Evolutionary conservation across 805 yeast genomes (phyloP), one percentile per base, ranked within the genome.

Genomic region (Metschnikowia corniflorae): DNA sequence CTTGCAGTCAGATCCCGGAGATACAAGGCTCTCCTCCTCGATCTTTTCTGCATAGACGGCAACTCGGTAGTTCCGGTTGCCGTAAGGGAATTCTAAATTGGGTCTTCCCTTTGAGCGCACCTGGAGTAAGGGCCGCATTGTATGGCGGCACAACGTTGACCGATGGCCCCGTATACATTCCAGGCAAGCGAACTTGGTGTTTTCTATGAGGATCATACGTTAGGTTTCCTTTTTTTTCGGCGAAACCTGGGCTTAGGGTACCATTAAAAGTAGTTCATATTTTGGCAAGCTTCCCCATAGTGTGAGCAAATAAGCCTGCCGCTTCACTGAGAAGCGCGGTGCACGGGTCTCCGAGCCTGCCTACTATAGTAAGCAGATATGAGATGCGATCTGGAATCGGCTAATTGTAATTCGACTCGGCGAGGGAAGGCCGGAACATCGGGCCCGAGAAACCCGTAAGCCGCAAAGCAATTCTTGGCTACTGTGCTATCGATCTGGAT

Each of bases 51-150:
- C 80, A 50, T 70, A 64, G 5, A 78, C 77, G 7, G 86, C 86
- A 10, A 79, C 67, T 33, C 86, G 58, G 42, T 77, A 79, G 49
- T 68, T 62, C 18, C 70, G 69, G 47, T 68, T 68, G 16, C 67
- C 67, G 32, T 66, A 65, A 5, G 75, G 75, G 22, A 38, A 39
- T 34, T 72, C 78, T 7, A 78, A 70, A 18, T 75, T 68, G 0
- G 96, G 97, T 31, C 97, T 64, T 1, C 97, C 98, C 41, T 95
- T 75, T n/a, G 86, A 77, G 18, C 96, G 72, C 9, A 91, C 96
- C 51, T 87, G 86, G 9, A 89, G 80, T 26, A 91, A 66, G 16
- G 93, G 86, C 31, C 96, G 70, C 35, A 75, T 69, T 20, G 83
- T 77, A 60, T 91, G 98, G 36, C 76, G 77, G 59, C 98, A 91